A percentile compares a stretch with the other conserved stretches of the same genome.
Evolutionary conservation across 257 asterid genomes (phyloP).

Genomic region (Schizonepeta tenuifolia): DNA sequence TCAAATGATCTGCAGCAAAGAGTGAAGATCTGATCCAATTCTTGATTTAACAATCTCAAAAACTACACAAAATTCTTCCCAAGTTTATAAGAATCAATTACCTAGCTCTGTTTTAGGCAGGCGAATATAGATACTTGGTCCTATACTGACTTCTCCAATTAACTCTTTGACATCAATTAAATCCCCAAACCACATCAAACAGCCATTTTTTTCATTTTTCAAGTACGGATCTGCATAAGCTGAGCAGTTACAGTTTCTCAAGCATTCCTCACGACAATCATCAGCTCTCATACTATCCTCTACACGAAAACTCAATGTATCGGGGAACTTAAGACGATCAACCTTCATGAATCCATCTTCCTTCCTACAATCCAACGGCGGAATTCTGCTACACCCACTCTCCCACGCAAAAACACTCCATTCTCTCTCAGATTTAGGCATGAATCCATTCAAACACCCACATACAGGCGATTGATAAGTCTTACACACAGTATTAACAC

Average conservation of each 20-base stretch:
- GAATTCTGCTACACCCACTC: slow-evolving; percentile 36
- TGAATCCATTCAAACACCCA: slow-evolving; percentile 45
- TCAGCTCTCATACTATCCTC: neutral
- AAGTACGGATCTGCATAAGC: slow-evolving; percentile 26
- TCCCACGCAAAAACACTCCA: slow-evolving; percentile 38
- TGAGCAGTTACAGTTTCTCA: slow-evolving; percentile 28
- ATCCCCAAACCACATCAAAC: slow-evolving; percentile 8
- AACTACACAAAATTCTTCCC: neutral
- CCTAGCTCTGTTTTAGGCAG: neutral
- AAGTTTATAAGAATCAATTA: neutral
- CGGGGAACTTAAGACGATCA: slow-evolving; percentile 26
- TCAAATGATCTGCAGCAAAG: neutral
- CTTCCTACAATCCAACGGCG: slow-evolving; percentile 21
- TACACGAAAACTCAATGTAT: neutral
- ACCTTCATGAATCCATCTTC: slow-evolving; percentile 31
- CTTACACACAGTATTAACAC: slow-evolving; percentile 41
- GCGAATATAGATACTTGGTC: neutral
- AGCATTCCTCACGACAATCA: slow-evolving; percentile 32
- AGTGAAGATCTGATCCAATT: neutral
- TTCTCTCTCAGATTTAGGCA: slow-evolving; percentile 41
- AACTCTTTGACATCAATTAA: neutral
- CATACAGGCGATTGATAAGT: slow-evolving; percentile 33
- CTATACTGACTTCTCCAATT: neutral
- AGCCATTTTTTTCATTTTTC: neutral
- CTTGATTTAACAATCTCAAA: neutral